Evolutionary conservation across 768 basidiomycete genomes (phyloP), one percentile per base, ranked within the genome.

Genomic region (Jaapia argillacea): DNA sequence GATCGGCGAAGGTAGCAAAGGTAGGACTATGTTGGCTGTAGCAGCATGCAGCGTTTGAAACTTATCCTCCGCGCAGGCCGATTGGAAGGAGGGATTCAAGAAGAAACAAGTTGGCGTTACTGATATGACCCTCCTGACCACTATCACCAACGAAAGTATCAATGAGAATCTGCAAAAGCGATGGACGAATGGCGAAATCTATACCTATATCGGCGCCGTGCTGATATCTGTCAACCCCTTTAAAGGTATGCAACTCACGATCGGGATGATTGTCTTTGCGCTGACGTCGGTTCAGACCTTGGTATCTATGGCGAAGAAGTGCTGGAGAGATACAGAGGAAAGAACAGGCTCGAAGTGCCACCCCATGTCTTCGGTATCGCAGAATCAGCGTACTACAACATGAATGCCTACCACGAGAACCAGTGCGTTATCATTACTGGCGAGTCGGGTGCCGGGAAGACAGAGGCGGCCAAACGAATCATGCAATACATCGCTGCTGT

Each of bases 401-500:
- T 99, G 96, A 93, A 91, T 51, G 89, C 92, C 23, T 96, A 99
- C 65, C 86, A 93, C 63, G 94, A 99, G 66, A 99, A 98, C 57
- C 96, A 99, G 67, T 98, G 94, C 60, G 94, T 99, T 43, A 99
- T 99, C 66, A 98, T 99, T 56, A 92, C 93, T 26, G 96, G 96
- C 43, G 96, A 99, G 68, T 97, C 93, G 13, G 96, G 96, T 41
- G 96, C 96, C 3, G 96, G 96, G 41, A 99, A 99, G 72, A 99
- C 96, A 3, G 96, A 98, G 63, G 96, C 96, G 3, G 96, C 96
- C 18, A 98, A 98, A 62, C 80, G 92, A 40, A 98, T 99, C 63
- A 99, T 99, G 96, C 93, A 97, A 61, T 99, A 99, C 58, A 94
- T 99, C 53, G 96, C 96, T 13, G 96, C 89, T 6, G 96, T 98